Evolutionary conservation across 768 basidiomycete species (phyloP).

Genomic region (Phaeotremella fagi): DNA sequence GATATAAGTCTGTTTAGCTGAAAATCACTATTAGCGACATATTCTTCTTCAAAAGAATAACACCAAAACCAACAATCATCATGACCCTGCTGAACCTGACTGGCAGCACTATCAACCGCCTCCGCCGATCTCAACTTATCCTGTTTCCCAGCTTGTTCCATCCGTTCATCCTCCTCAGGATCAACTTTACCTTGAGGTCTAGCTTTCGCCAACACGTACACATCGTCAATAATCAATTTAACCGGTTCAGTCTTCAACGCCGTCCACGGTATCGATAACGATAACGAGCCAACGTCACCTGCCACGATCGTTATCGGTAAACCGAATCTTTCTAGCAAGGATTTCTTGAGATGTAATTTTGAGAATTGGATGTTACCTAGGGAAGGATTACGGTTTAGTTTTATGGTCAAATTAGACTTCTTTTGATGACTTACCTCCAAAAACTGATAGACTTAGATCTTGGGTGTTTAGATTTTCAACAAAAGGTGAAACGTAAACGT

Average conservation of each 20-base stretch:
- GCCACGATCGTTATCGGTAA: constrained; percentile 92
- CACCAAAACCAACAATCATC: constrained; percentile 39
- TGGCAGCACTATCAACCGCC: constrained; percentile 50
- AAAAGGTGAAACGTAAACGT: constrained; percentile 87
- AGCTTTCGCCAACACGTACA: constrained; percentile 79
- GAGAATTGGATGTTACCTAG: constrained; percentile 53
- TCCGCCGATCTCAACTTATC: constrained; percentile 88
- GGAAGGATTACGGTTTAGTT: no score
- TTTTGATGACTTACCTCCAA: constrained; percentile 23
- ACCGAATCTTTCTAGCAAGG: constrained; percentile 89
- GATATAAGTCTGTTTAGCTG: constrained; percentile 72
- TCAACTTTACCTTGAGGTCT: constrained; percentile 65
- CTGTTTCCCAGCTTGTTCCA: constrained; percentile 77
- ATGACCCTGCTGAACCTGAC: constrained; percentile 48
- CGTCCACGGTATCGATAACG: constrained; percentile 44
- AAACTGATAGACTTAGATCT: constrained; percentile 75
- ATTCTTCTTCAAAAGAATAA: no score
- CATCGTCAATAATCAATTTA: constrained; percentile 84
- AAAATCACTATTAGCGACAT: background rate
- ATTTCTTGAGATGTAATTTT: constrained; percentile 82
- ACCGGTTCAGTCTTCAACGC: constrained; percentile 59
- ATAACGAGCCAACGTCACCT: constrained; percentile 54
- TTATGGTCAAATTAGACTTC: no score
- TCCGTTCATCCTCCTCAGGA: constrained; percentile 75
- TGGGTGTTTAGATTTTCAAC: constrained; percentile 93